phyloP scores from a whole-genome alignment of 2,329 filamentous ascomycete genomes.

The Spiromastix sp. region DNA sequence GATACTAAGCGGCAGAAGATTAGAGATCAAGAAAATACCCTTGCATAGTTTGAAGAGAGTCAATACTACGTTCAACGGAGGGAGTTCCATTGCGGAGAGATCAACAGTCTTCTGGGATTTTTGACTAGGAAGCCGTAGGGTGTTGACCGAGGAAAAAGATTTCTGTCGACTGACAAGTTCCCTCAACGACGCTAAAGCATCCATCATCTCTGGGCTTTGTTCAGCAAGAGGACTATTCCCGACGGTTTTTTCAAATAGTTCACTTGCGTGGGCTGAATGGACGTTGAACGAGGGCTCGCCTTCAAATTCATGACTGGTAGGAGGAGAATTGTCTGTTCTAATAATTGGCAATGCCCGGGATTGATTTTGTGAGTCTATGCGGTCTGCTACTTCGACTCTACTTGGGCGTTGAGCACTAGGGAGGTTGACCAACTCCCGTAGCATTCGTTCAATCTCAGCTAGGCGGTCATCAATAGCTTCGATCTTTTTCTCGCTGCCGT shows the following conservation, averaged over 20 bases:
- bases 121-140: slow-evolving; percentile 20
- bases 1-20: background rate
- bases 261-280: slow-evolving; percentile 39
- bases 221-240: slow-evolving; percentile 24
- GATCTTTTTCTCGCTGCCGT: slow-evolving; percentile 41
- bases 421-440: slow-evolving; percentile 26
- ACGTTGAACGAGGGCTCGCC: slow-evolving; percentile 40
- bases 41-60: slow-evolving; percentile 22
- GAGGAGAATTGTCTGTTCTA: slow-evolving; percentile 14
- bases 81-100: slow-evolving; percentile 26
- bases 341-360: too few species aligned
- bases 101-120: slow-evolving; percentile 15
- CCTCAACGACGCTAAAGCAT: slow-evolving; percentile 27
- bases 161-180: slow-evolving; percentile 30
- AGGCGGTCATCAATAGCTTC: slow-evolving; percentile 42
- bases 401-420: too few species aligned
- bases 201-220: slow-evolving; percentile 28
- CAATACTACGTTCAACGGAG: slow-evolving; percentile 25
- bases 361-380: too few species aligned
- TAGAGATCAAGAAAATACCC: slow-evolving; percentile 15
- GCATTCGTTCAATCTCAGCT: slow-evolving; percentile 36
- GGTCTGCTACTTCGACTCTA: too few species aligned
- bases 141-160: slow-evolving; percentile 16
- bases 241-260: slow-evolving; percentile 32
- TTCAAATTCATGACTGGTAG: slow-evolving; percentile 29